A percentile compares a stretch with the other conserved stretches of the same genome.
Conservation (phyloP, 2,329 filamentous ascomycete genomes). For the Alternaria sp. region DNA sequence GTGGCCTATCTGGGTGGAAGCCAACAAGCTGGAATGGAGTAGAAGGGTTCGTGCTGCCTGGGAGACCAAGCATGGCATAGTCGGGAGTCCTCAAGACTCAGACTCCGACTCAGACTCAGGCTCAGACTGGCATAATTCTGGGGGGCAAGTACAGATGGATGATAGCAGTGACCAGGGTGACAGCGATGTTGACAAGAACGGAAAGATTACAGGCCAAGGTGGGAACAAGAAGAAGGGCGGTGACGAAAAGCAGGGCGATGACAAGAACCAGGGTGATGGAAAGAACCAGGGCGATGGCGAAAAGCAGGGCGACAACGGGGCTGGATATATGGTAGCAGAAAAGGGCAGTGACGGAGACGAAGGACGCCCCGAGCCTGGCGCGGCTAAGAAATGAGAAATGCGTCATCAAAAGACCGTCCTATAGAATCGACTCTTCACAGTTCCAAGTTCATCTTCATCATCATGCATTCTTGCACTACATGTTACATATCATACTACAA, state of each 20-base stretch:
- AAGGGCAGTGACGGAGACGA: not conserved
- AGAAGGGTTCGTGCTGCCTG: too few species aligned
- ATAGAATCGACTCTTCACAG: not conserved
- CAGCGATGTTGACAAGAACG: not conserved
- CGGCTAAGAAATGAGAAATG: not conserved
- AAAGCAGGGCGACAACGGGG: not conserved
- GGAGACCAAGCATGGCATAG: too few species aligned
- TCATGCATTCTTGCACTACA: not conserved
- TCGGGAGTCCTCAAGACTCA: too few species aligned
- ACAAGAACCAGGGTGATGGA: not conserved
- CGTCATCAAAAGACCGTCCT: not conserved
- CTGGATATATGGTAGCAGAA: accelerated
- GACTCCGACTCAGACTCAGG: too few species aligned
- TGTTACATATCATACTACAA: not conserved
- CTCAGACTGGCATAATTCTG: too few species aligned
- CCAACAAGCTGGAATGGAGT: too few species aligned
- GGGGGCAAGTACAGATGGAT: too few species aligned
- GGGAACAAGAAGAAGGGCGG: not conserved
- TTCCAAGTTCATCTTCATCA: not conserved
- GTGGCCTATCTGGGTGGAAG: too few species aligned
- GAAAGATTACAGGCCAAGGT: not conserved
- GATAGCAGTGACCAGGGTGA: too few species aligned
- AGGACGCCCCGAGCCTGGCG: not conserved
- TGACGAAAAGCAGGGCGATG: not conserved
- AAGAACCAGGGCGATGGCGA: not conserved